Percentiles rank a stretch among this genome's conserved stretches.
These are phyloP conservation scores for Annulohypoxylon truncatum DNA, from an alignment of 2,329 filamentous ascomycete genomes.

Conservation along the genomic window DNA sequence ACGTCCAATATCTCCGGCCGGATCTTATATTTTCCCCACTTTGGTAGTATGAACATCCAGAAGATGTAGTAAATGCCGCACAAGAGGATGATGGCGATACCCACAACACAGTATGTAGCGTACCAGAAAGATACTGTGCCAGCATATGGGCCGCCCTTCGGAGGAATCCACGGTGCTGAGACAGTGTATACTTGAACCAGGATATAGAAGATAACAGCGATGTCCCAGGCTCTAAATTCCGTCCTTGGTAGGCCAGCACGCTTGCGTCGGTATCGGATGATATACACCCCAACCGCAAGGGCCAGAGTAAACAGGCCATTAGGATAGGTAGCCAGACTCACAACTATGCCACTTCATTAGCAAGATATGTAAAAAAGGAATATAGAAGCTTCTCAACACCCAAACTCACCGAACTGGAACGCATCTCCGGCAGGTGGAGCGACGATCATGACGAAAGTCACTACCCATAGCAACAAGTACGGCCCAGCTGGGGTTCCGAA, in stretches of 20 bases:
- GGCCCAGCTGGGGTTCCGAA: slow-evolving; percentile 72
- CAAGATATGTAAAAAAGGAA: too few relatives aligned
- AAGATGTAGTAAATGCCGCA: slow-evolving; percentile 69
- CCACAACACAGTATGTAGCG: slow-evolving; percentile 73
- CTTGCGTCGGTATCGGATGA: slow-evolving; percentile 66
- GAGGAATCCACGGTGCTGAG: slow-evolving; percentile 79
- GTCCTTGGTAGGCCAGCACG: slow-evolving; percentile 60
- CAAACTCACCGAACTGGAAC: slow-evolving; percentile 66
- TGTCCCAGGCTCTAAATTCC: slow-evolving; percentile 70
- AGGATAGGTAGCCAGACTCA: slow-evolving; percentile 70
- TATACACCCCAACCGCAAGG: slow-evolving; percentile 67
- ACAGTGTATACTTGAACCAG: slow-evolving; percentile 70
- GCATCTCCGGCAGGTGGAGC: slow-evolving; percentile 71
- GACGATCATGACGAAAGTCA: slow-evolving; percentile 70
- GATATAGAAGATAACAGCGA: slow-evolving; percentile 69
- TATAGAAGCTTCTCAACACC: too few relatives aligned
- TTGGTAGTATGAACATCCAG: slow-evolving; percentile 69
- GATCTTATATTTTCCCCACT: slow-evolving; percentile 63
- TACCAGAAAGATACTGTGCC: slow-evolving; percentile 81
- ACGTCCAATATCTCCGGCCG: slow-evolving; percentile 65
- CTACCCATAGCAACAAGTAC: slow-evolving; percentile 65
- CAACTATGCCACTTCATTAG: slow-evolving; percentile 55
- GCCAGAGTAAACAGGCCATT: slow-evolving; percentile 66
- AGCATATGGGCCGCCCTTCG: slow-evolving; percentile 65
- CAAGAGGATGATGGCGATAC: slow-evolving; percentile 66